Evolutionary conservation across 2,329 filamentous ascomycete species (phyloP).

Genomic region (Aspergillus fumigatiaffinis): DNA sequence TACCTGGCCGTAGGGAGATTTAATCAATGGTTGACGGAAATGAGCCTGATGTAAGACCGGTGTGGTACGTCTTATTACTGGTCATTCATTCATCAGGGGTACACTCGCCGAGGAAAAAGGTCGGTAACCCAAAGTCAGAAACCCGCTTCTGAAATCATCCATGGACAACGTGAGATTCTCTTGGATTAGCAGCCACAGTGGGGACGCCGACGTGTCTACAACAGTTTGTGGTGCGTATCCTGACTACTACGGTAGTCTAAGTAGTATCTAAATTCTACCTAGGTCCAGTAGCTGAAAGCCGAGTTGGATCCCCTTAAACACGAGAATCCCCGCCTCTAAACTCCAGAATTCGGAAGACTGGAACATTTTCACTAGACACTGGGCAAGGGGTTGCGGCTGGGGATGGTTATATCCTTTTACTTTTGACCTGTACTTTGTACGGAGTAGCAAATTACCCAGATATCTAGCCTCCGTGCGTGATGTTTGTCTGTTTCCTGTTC

Average conservation of each 20-base stretch:
- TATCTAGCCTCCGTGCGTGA: background rate
- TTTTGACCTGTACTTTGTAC: background rate
- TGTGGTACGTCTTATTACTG: background rate
- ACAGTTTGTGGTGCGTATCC: background rate
- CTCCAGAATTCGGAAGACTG: background rate
- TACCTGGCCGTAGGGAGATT: background rate
- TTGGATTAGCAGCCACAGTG: conserved; percentile 7
- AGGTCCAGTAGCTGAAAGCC: background rate
- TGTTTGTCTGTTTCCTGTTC: conserved; percentile 15
- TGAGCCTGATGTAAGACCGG: background rate
- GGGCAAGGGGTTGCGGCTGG: background rate
- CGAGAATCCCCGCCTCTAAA: background rate
- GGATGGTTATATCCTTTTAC: background rate
- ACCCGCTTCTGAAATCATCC: conserved; percentile 2
- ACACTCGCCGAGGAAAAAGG: background rate
- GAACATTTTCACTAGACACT: conserved; percentile 3
- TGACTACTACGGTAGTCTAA: background rate
- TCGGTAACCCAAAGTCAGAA: conserved; percentile 7
- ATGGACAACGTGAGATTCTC: conserved; percentile 8
- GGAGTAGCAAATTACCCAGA: background rate
- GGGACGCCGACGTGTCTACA: conserved; percentile 4
- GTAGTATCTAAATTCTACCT: background rate
- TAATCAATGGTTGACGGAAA: background rate
- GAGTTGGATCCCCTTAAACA: background rate
- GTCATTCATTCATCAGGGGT: background rate